Conservation (phyloP, 2,329 filamentous ascomycete genomes). For the Penicillium capsulatum region DNA sequence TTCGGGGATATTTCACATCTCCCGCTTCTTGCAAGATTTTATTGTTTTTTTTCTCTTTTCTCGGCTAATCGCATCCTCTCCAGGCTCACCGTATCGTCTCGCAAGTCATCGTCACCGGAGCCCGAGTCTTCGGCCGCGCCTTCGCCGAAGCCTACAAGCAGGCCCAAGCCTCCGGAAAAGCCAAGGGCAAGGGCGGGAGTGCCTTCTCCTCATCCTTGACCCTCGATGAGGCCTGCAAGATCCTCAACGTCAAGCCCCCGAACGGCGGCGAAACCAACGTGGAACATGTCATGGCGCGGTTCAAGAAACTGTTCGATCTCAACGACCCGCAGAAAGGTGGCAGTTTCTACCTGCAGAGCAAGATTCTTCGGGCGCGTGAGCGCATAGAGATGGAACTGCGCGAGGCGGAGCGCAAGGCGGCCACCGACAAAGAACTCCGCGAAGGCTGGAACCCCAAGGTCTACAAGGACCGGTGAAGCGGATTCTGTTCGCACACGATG, state of each 20-base stretch:
- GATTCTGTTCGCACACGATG: neutral
- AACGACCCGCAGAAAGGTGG: constrained; percentile 96
- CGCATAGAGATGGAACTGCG: constrained; percentile 83
- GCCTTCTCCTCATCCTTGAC: constrained; percentile 66
- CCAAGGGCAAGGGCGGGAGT: constrained; percentile 61
- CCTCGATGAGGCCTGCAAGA: constrained; percentile 93
- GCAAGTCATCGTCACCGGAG: constrained; percentile 85
- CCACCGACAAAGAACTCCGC: constrained; percentile 71
- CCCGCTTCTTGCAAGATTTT: neutral
- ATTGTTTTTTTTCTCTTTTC: neutral
- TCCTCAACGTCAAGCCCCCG: constrained; percentile 90
- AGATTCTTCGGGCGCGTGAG: constrained; percentile 85
- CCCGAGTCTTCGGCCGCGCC: constrained; percentile 86
- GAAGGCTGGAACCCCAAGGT: constrained; percentile 93
- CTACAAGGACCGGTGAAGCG: constrained; percentile 71
- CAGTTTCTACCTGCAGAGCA: constrained; percentile 98
- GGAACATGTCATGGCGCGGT: constrained; percentile 75
- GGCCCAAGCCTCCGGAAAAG: constrained; percentile 78
- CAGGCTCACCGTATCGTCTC: constrained; percentile 94
- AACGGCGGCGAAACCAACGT: constrained; percentile 71
- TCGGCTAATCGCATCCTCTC: constrained; percentile 3
- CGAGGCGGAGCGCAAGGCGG: constrained; percentile 65
- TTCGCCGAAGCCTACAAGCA: constrained; percentile 95
- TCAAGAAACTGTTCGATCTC: constrained; percentile 89
- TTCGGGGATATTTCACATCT: neutral